Evolutionary conservation across 345 rosid genomes (phyloP).

Genomic region (Iberis pinnata): DNA sequence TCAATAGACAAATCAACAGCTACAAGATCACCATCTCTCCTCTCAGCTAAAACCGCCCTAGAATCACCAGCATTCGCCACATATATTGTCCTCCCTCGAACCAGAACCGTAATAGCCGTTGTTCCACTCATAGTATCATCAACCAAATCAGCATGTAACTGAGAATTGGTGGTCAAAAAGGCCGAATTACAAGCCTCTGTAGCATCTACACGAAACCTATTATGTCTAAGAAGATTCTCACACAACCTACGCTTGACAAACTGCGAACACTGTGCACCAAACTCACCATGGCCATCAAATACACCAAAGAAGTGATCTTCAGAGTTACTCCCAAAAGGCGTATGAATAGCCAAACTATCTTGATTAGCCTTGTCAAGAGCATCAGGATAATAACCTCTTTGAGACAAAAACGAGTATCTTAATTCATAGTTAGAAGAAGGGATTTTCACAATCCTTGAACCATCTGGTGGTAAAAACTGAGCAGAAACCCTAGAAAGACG

Average conservation of each 20-base stretch:
- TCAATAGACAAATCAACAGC: conserved; percentile 88
- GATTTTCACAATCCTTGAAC: conserved; percentile 58
- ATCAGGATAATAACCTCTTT: conserved; percentile 93
- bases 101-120: conserved; percentile 80
- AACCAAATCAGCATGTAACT: conserved; percentile 61
- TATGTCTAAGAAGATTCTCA: conserved; percentile 72
- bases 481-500: conserved; percentile 87
- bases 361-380: conserved; percentile 95
- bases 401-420: conserved; percentile 71
- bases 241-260: conserved; percentile 69
- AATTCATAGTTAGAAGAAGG: conserved; percentile 59
- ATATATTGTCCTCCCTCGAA: conserved; percentile 67
- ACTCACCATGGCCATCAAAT: conserved; percentile 97
- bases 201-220: conserved; percentile 54
- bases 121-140: conserved; percentile 99
- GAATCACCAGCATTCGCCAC: conserved; percentile 94
- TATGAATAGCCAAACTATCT: conserved; percentile 91
- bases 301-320: conserved; percentile 88
- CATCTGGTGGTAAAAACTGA: conserved; percentile 86
- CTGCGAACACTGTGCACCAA: conserved; percentile 88
- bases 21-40: conserved; percentile 58
- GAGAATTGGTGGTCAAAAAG: conserved; percentile 57
- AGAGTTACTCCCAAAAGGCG: conserved; percentile 64
- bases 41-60: conserved; percentile 83
- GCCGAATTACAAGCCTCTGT: conserved; percentile 72